Evolutionary conservation across 2,329 filamentous ascomycete species (phyloP).

Genomic region (Venturiaceae sp.): DNA sequence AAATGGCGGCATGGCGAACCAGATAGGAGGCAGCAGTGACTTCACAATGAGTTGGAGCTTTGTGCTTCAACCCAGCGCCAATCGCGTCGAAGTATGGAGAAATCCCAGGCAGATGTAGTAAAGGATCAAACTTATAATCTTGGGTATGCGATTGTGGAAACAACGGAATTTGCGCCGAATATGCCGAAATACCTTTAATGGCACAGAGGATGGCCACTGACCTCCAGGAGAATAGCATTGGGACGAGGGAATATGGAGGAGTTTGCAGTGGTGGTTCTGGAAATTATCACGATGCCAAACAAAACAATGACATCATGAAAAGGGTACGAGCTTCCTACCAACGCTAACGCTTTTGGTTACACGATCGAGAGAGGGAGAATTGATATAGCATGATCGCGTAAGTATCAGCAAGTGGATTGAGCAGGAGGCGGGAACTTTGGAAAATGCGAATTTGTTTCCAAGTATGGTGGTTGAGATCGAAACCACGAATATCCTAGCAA

Average conservation of each 20-base stretch:
- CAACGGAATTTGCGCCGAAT: background rate
- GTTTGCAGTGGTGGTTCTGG: background rate
- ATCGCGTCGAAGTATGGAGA: conserved; percentile 46
- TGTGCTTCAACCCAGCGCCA: conserved; percentile 20
- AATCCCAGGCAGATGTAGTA: conserved; percentile 47
- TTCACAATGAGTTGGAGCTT: conserved; percentile 40
- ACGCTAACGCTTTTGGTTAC: too few species aligned
- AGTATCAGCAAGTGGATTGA: too few species aligned
- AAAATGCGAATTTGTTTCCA: too few species aligned
- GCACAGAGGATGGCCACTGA: background rate
- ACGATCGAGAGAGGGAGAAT: too few species aligned
- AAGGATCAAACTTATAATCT: conserved; percentile 36
- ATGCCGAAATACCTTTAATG: background rate
- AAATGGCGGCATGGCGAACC: conserved; percentile 50
- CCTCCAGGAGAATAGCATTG: background rate
- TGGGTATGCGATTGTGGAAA: conserved; percentile 2
- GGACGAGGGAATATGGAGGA: background rate
- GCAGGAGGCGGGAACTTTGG: too few species aligned
- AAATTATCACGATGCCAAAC: background rate
- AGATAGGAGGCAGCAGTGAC: conserved; percentile 45
- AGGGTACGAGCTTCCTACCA: too few species aligned
- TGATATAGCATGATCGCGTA: too few species aligned
- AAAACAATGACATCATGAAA: background rate
- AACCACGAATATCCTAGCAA: too few species aligned
- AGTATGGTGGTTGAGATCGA: too few species aligned